phyloP scores from a whole-genome alignment of 2,329 filamentous ascomycete genomes.

The Plenodomus biglobosus region DNA sequence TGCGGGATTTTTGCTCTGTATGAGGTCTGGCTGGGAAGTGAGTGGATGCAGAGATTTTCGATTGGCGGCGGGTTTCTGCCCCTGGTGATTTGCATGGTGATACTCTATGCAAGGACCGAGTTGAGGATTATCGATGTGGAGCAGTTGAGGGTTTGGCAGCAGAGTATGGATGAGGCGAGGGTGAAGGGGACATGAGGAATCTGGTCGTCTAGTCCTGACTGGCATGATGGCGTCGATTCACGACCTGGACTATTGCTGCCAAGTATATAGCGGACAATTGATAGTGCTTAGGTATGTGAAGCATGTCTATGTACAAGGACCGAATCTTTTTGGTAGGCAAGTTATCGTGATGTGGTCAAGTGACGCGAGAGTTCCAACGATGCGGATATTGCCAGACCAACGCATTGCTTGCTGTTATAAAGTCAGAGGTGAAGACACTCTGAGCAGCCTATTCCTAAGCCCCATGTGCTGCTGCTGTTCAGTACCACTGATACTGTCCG shows the following conservation, averaged over 20 bases:
- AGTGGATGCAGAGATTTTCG: conserved; percentile 32
- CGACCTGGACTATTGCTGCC: no score
- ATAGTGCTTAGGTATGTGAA: background rate
- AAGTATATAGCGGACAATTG: background rate
- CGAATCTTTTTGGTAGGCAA: background rate
- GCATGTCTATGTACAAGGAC: background rate
- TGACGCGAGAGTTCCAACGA: background rate
- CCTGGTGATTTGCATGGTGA: conserved; percentile 60
- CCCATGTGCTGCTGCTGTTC: background rate
- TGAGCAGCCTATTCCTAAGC: background rate
- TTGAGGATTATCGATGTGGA: conserved; percentile 69
- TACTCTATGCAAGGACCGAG: conserved; percentile 64
- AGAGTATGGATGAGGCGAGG: background rate
- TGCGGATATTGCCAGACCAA: conserved; percentile 9
- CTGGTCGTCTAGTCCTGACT: no score
- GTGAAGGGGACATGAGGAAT: no score
- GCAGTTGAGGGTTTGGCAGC: conserved; percentile 59
- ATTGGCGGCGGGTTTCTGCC: conserved; percentile 46
- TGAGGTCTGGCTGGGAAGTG: conserved; percentile 30
- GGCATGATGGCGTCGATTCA: no score
- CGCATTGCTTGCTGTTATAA: conserved; percentile 16
- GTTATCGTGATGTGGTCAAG: background rate
- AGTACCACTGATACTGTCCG: background rate
- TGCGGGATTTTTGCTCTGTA: conserved; percentile 53
- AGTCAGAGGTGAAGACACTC: background rate